A percentile compares a stretch with the other conserved stretches of the same genome.
These are phyloP conservation scores for Marchantia polymorpha DNA, from an alignment of 225 moss, liverwort and hornwort genomes.

Conservation along the genomic window DNA sequence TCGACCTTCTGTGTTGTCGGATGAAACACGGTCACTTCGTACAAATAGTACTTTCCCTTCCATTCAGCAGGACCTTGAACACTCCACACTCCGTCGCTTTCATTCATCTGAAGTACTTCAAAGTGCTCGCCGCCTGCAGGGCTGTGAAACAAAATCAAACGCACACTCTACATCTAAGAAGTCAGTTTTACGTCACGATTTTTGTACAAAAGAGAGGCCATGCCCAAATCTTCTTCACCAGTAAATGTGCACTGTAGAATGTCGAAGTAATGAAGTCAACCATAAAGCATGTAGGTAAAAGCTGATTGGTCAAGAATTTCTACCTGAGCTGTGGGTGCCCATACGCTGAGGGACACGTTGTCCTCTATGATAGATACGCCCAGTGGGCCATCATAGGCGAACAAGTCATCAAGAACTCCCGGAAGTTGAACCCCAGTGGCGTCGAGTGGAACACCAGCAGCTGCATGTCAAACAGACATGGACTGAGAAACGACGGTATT, in stretches of 20 bases:
- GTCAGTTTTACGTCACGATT: constrained; percentile 12
- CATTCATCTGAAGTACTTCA: constrained; percentile 62
- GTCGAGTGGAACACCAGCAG: constrained; percentile 57
- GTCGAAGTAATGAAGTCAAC: background rate
- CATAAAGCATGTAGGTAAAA: background rate
- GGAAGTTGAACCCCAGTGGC: constrained; percentile 86
- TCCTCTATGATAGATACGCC: constrained; percentile 52
- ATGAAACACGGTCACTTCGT: constrained; percentile 89
- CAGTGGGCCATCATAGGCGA: constrained; percentile 81
- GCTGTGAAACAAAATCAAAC: constrained; percentile 62
- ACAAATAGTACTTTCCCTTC: constrained; percentile 85
- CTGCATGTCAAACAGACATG: constrained; percentile 30
- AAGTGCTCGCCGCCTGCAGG: constrained; percentile 73
- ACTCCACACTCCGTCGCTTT: constrained; percentile 77
- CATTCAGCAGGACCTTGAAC: constrained; percentile 61
- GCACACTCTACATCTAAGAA: constrained; percentile 55
- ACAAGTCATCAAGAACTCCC: constrained; percentile 76
- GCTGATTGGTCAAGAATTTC: background rate
- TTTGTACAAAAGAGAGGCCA: background rate
- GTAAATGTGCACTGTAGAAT: background rate
- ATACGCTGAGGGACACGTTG: constrained; percentile 53
- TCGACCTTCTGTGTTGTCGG: constrained; percentile 62
- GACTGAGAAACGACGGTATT: no score
- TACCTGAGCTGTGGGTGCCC: constrained; percentile 98
- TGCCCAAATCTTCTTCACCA: background rate